phyloP scores from a whole-genome alignment of 371 early-diverging fungal species.

The Lichtheimia hyalospora region DNA sequence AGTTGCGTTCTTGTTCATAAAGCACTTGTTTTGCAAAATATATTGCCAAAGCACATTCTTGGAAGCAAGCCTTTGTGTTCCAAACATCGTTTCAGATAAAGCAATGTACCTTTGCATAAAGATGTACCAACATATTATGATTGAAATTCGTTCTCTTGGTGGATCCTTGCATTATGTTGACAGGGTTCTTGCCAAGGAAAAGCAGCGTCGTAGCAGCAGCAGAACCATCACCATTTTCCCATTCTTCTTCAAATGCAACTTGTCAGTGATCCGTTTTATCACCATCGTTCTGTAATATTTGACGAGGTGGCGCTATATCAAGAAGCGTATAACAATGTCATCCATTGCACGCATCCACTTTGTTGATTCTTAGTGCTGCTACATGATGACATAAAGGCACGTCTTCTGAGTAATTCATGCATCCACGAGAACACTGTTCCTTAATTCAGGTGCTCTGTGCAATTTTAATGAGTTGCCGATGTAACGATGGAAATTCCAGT shows the following conservation, averaged over 20 bases:
- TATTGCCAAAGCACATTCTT: slow-evolving; percentile 32
- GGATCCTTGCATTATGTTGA: neutral
- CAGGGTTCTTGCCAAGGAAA: neutral
- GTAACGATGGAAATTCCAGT: slow-evolving; percentile 27
- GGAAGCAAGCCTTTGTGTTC: slow-evolving; percentile 37
- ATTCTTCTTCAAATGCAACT: too few relatives aligned
- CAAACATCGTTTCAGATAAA: slow-evolving; percentile 37
- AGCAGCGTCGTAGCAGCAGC: neutral
- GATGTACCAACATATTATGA: slow-evolving; percentile 24
- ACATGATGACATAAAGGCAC: neutral
- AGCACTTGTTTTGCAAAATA: slow-evolving; percentile 31
- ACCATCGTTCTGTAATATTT: slow-evolving; percentile 12
- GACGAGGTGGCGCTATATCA: slow-evolving; percentile 23
- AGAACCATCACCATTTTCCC: neutral
- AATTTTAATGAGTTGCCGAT: slow-evolving; percentile 21
- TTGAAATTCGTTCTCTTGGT: too few relatives aligned
- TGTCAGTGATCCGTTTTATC: neutral
- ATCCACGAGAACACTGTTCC: slow-evolving; percentile 33
- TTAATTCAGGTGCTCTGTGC: slow-evolving; percentile 21
- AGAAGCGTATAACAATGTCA: slow-evolving; percentile 26
- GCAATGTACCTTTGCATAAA: slow-evolving; percentile 32
- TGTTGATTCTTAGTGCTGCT: neutral
- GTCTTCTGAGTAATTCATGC: slow-evolving; percentile 6
- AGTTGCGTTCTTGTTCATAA: slow-evolving; percentile 14
- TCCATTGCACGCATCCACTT: slow-evolving; percentile 32